Percentiles rank a stretch among this genome's conserved stretches.
These are phyloP conservation scores for Dactylorhiza incarnata DNA, from an alignment of 106 monocot genomes.

Conservation along the genomic window DNA sequence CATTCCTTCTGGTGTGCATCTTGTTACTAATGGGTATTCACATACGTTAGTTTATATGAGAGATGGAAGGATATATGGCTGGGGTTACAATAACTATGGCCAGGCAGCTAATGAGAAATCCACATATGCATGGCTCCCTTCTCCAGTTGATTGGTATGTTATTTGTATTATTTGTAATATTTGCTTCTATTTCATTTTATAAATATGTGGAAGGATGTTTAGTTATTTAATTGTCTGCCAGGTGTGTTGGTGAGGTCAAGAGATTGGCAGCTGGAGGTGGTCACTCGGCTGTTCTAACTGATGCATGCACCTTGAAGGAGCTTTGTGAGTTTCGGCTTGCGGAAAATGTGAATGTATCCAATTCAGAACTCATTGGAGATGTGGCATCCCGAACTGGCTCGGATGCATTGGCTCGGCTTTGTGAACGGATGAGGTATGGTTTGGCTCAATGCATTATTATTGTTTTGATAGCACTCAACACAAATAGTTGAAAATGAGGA, in stretches of 20 bases:
- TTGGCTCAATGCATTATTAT: background rate
- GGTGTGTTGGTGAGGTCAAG: slow-evolving; percentile 91
- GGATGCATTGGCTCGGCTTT: slow-evolving; percentile 83
- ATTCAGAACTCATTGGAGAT: slow-evolving; percentile 62
- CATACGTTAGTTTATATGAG: slow-evolving; percentile 78
- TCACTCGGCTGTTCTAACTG: slow-evolving; percentile 90
- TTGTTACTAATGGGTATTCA: slow-evolving; percentile 85
- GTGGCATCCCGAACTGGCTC: slow-evolving; percentile 77
- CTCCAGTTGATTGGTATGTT: slow-evolving; percentile 42
- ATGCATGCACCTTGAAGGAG: slow-evolving; percentile 87
- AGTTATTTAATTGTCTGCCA: slow-evolving; percentile 11
- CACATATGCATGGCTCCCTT: slow-evolving; percentile 83
- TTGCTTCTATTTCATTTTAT: background rate
- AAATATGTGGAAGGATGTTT: background rate
- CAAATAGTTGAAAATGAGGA: background rate
- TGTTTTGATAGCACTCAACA: background rate
- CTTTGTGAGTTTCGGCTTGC: slow-evolving; percentile 89
- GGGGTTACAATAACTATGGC: slow-evolving; percentile 98
- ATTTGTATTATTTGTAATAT: background rate
- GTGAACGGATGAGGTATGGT: slow-evolving; percentile 75
- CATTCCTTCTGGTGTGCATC: slow-evolving; percentile 55
- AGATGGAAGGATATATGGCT: slow-evolving; percentile 89
- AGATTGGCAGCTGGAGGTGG: slow-evolving; percentile 92
- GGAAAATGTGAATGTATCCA: slow-evolving; percentile 54
- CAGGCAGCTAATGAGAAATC: slow-evolving; percentile 89